Base-by-base conservation (phyloP, 1,284 basidiomycete genomes). In the Sanghuangporus sanghuang region DNA sequence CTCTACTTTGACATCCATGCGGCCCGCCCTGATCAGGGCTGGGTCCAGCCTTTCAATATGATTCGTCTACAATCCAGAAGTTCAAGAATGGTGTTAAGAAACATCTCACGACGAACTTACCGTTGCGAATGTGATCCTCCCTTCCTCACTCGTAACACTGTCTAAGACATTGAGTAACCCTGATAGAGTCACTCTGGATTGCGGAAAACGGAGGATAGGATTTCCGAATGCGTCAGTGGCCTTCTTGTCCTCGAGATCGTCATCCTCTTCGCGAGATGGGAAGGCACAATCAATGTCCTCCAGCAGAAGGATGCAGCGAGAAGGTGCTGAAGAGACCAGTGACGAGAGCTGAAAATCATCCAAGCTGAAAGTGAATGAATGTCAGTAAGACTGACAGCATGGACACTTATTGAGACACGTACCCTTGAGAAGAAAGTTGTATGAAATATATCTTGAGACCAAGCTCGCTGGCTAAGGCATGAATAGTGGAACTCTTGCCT, bases 231-330 rank as follows among this genome's bases (percentile, higher is more conserved):
- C 35, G 38, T 66, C 55, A 6, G 54, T n/a, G n/a, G 23, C 4
- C 27, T 5, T 3, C 27, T 32, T 32, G 27, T 32, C 27, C 27
- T 32, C 27, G 5, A 32, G 67, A 2, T 76, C 72, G 0, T 77
- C 75, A 3, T 72, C 71, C 3, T 79, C 78, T 40, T 80, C 79
- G 5, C 80, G 75, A 6, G 78, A 76, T 0, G 78, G 72, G 69
- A 85, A 84, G 0, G 81, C 82, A 64, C 82, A 84, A 66, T 85
- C 83, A 56, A 84, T 83, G 66, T 84, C 82, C 68, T 84, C 82
- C 36, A 83, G 79, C 3, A 83, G 71, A 42, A 85, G 74, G 23
- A 84, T 81, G 14, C 78, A 77, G 53, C 78, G 73, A 63, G 81
- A 81, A 3, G 82, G 83, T 36, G 82, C 77, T 1, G 74, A 73